Conservation (phyloP, 2,329 filamentous ascomycete species). For the Camillea tinctor region DNA sequence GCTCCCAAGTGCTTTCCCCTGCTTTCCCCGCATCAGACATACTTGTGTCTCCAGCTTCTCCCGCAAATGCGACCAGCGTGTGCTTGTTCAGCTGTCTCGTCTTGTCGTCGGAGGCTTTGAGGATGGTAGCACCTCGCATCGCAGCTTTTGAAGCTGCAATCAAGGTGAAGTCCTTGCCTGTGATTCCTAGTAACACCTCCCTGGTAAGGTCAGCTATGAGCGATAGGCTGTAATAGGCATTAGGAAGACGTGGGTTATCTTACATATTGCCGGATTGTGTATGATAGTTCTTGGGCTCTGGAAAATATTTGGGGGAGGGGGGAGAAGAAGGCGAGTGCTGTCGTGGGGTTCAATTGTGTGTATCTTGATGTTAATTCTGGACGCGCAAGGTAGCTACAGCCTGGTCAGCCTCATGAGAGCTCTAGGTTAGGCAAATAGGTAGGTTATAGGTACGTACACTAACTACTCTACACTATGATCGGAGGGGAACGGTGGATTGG, state of each 20-base stretch:
- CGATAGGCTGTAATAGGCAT: not conserved
- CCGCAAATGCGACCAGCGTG: conserved; percentile 91
- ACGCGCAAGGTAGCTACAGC: conserved; percentile 46
- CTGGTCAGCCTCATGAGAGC: conserved; percentile 29
- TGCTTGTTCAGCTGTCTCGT: conserved; percentile 89
- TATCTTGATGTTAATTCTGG: conserved; percentile 14
- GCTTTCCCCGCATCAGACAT: conserved; percentile 30
- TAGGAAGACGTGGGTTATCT: not conserved
- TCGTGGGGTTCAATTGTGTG: not conserved
- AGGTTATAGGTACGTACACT: not conserved
- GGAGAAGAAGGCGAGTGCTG: conserved; percentile 8
- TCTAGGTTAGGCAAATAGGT: conserved; percentile 3
- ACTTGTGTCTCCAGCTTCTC: conserved; percentile 95
- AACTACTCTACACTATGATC: not conserved
- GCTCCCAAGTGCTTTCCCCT: not conserved
- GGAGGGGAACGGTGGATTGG: too few relatives aligned
- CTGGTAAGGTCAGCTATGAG: conserved; percentile 45
- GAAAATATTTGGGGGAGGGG: conserved; percentile 3
- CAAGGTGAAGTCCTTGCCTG: conserved; percentile 98
- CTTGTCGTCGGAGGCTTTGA: conserved; percentile 96
- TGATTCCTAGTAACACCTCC: conserved; percentile 98
- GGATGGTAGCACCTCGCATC: conserved; percentile 94
- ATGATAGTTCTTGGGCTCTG: conserved; percentile 3
- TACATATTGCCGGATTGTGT: conserved; percentile 14
- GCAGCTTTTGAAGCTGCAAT: conserved; percentile 96